A percentile compares a stretch with the other conserved stretches of the same genome.
phyloP scores from a whole-genome alignment of 345 rosid species.

The Carallia pectinifolia region DNA sequence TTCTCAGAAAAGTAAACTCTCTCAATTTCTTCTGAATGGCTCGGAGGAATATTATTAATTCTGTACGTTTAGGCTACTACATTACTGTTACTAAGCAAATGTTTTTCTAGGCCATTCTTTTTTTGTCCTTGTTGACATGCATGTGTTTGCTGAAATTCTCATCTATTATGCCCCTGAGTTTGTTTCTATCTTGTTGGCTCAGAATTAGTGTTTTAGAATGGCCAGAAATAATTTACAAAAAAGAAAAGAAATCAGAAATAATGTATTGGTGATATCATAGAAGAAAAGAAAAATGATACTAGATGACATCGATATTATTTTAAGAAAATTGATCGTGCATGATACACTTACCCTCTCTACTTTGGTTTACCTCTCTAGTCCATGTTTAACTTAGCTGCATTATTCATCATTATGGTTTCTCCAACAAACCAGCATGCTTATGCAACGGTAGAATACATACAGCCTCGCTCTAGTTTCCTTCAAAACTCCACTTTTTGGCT shows the following conservation, averaged over 20 bases:
- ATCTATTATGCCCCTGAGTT: not conserved
- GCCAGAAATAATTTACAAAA: not conserved
- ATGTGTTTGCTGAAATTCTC: not conserved
- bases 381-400: slow-evolving; percentile 10
- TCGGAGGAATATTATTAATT: not conserved
- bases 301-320: not conserved
- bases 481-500: slow-evolving; percentile 35
- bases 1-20: not conserved
- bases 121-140: not conserved
- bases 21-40: not conserved
- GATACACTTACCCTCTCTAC: not conserved
- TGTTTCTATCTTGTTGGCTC: not conserved
- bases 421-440: slow-evolving; percentile 74
- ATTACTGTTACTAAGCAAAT: not conserved
- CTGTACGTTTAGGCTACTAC: not conserved
- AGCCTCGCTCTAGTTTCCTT: slow-evolving; percentile 62
- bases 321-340: not conserved
- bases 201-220: not conserved
- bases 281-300: not conserved
- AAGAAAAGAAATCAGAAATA: not conserved
- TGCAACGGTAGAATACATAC: slow-evolving; percentile 58
- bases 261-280: not conserved
- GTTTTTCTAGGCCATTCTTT: not conserved
- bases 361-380: not conserved
- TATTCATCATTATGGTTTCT: slow-evolving; percentile 48